Conservation (phyloP, 345 rosid genomes). For the Salix caprea region DNA sequence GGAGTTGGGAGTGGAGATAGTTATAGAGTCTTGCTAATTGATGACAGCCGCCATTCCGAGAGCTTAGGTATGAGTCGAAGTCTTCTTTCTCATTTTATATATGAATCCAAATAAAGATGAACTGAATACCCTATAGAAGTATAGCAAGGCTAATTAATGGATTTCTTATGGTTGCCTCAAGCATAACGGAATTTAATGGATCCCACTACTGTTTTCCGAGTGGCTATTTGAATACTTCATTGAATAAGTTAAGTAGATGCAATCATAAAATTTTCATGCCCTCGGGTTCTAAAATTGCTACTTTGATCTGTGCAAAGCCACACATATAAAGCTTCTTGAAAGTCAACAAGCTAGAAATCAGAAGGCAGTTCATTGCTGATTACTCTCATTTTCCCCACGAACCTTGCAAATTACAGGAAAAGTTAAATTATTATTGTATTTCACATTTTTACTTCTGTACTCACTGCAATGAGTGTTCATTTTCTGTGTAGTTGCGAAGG, state of each 20-base stretch:
- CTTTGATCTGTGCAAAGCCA: background rate
- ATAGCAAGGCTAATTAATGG: background rate
- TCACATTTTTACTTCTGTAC: background rate
- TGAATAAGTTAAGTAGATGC: background rate
- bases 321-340: background rate
- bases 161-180: background rate
- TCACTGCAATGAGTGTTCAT: background rate
- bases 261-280: background rate
- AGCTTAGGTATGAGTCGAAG: constrained; percentile 22
- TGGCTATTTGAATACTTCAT: background rate
- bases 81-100: background rate
- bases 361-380: background rate
- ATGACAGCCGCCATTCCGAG: constrained; percentile 27
- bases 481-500: constrained; percentile 22
- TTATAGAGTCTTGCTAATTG: constrained; percentile 30
- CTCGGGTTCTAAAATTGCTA: background rate
- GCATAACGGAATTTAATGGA: background rate
- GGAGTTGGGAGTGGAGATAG: constrained; percentile 29
- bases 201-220: background rate
- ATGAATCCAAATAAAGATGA: background rate
- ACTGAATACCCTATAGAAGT: background rate
- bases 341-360: background rate
- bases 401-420: background rate
- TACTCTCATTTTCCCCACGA: background rate
- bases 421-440: background rate